These are phyloP conservation scores for Gossypium arboreum DNA, from an alignment of 345 rosid species.

Conservation along the genomic window DNA sequence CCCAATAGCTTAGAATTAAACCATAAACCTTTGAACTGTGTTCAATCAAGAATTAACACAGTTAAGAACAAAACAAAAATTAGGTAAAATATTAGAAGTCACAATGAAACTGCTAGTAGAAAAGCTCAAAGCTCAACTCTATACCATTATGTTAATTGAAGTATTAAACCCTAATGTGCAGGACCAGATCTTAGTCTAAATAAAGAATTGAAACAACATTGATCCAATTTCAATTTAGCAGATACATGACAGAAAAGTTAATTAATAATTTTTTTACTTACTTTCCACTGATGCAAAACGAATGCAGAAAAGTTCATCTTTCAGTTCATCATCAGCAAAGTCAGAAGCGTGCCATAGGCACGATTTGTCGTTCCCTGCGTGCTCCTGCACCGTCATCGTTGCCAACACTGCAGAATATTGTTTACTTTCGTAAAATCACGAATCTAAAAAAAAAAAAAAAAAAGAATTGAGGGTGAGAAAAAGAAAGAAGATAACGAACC, in stretches of 20 bases:
- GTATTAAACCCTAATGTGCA: not conserved
- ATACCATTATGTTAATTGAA: not conserved
- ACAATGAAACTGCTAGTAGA: not conserved
- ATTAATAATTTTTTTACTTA: slow-evolving; percentile 26
- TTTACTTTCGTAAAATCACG: not conserved
- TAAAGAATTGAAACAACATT: not conserved
- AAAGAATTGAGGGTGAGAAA: not conserved
- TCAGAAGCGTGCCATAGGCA: slow-evolving; percentile 69
- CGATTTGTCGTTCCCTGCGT: slow-evolving; percentile 67
- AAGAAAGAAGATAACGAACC: slow-evolving; percentile 34
- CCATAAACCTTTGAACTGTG: not conserved
- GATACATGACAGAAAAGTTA: not conserved
- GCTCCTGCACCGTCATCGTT: slow-evolving; percentile 58
- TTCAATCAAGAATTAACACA: not conserved
- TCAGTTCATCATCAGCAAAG: slow-evolving; percentile 65
- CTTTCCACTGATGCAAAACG: slow-evolving; percentile 63
- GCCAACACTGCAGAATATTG: slow-evolving; percentile 36
- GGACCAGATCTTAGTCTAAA: not conserved
- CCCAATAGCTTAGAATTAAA: not conserved
- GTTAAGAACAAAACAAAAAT: not conserved
- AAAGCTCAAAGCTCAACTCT: not conserved
- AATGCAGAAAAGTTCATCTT: slow-evolving; percentile 73
- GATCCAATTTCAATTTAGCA: not conserved
- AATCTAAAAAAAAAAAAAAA: not conserved
- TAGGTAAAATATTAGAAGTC: not conserved